These are phyloP conservation scores for Penicillium chermesinum DNA, from an alignment of 495 filamentous ascomycete genomes.

Conservation along the genomic window DNA sequence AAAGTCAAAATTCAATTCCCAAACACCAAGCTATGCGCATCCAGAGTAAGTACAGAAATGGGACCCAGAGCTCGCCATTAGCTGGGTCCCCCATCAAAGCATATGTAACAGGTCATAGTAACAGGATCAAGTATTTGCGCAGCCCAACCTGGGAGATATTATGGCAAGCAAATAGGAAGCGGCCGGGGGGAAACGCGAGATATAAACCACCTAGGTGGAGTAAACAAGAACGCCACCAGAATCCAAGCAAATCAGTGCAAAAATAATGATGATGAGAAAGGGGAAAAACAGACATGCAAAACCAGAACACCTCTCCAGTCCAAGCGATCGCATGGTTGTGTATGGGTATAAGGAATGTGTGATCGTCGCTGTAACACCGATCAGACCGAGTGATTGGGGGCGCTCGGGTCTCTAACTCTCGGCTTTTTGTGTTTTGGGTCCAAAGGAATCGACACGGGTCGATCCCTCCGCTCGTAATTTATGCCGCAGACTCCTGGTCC, in stretches of 20 bases:
- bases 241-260: too few relatives aligned
- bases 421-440: not conserved
- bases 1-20: conserved; percentile 1
- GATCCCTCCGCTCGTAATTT: too few relatives aligned
- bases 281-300: not conserved
- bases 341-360: conserved; percentile 1
- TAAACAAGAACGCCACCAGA: too few relatives aligned
- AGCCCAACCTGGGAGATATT: too few relatives aligned
- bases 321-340: not conserved
- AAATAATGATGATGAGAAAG: too few relatives aligned
- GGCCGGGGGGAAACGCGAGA: not conserved
- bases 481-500: too few relatives aligned
- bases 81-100: not conserved
- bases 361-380: not conserved
- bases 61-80: not conserved
- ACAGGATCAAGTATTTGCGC: too few relatives aligned
- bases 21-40: conserved; percentile 27
- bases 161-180: not conserved
- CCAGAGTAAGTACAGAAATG: conserved; percentile 1
- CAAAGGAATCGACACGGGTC: too few relatives aligned
- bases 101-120: not conserved
- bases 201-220: too few relatives aligned
- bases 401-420: not conserved
- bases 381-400: not conserved
- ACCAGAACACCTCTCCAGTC: not conserved